phyloP scores from a whole-genome alignment of 2,329 filamentous ascomycete species.

The Fusarium oxysporum region DNA sequence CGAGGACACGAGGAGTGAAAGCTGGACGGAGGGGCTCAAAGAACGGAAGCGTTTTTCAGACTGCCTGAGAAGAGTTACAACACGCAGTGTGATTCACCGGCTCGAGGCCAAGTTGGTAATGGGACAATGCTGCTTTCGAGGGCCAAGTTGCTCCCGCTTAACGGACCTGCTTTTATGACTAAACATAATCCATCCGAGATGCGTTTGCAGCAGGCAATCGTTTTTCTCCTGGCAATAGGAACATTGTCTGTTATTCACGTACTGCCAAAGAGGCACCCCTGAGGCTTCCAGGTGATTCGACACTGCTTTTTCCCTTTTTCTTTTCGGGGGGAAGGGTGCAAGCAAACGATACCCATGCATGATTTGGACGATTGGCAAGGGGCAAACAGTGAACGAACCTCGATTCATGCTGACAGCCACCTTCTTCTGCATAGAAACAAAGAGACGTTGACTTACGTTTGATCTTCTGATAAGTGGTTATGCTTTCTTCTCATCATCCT shows the following conservation, averaged over 20 bases:
- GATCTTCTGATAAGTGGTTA: slow-evolving; percentile 41
- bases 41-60: background rate
- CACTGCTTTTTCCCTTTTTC: background rate
- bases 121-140: slow-evolving; percentile 16
- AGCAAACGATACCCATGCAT: background rate
- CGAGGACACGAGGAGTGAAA: slow-evolving; percentile 7
- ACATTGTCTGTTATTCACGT: slow-evolving; percentile 17
- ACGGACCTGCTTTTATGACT: background rate
- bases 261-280: background rate
- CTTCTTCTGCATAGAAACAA: background rate
- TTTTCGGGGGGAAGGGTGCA: background rate
- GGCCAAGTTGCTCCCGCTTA: slow-evolving; percentile 1
- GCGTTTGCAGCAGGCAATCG: background rate
- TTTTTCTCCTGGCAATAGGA: slow-evolving; percentile 7
- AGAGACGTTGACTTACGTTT: slow-evolving; percentile 27
- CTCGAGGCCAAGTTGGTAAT: slow-evolving; percentile 7
- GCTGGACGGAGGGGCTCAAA: background rate
- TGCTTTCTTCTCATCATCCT: slow-evolving; percentile 36
- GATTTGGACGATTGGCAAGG: background rate
- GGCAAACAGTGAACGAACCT: background rate
- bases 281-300: background rate
- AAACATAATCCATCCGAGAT: background rate
- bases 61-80: background rate
- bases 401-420: background rate
- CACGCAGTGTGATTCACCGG: slow-evolving; percentile 16